Base-by-base conservation (phyloP, 1,284 basidiomycete genomes). In the Moesziomyces sp. region DNA sequence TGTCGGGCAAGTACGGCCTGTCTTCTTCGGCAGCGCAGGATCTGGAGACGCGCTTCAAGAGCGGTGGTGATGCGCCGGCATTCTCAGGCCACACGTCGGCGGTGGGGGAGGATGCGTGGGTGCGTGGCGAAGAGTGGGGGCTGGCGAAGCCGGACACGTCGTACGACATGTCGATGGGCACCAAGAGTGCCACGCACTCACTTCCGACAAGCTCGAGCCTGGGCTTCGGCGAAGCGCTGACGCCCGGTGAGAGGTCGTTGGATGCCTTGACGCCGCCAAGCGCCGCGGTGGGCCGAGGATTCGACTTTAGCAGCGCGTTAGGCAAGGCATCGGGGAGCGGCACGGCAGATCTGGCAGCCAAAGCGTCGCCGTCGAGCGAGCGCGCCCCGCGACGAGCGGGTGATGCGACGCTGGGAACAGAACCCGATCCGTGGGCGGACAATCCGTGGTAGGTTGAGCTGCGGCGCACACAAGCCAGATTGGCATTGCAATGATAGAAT, bases 341-440 rank as follows among this genome's bases (percentile, higher is more conserved):
- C 52, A 30, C 38, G 19, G 58, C 52, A 24, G 57, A 66, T n/a
- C 40, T 66, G 47, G 26, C 19, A 26, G 50, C 51, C 6, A 68
- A 47, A 33, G 47, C 52, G 9, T 62, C 59, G 28, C 52, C 59
- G 16, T 54, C 59, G 38, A 48, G 55, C 21, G 65, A 68, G 42
- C 66, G 59, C n/a, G 33, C n/a, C 11, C 59, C 44, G 40, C 47
- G 59, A 52, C 52, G 66, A 30, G 19, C 51, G 23, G 55, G 58
- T 9, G 54, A 56, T 33, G 47, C 44, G 33, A 46, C 24, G 4
- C 35, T 66, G 48, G 52, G 47, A 10, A 23, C 23, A 3, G 59
- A 63, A 28, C 40, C 65, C 16, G 71, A 74, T 52, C 65, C 71
- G 1, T 74, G 71, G 71, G 58, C 71, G 21, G 71, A 74, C 40